Base-by-base conservation (phyloP, 805 yeast species). In the Metschnikowia bowlesiae region DNA sequence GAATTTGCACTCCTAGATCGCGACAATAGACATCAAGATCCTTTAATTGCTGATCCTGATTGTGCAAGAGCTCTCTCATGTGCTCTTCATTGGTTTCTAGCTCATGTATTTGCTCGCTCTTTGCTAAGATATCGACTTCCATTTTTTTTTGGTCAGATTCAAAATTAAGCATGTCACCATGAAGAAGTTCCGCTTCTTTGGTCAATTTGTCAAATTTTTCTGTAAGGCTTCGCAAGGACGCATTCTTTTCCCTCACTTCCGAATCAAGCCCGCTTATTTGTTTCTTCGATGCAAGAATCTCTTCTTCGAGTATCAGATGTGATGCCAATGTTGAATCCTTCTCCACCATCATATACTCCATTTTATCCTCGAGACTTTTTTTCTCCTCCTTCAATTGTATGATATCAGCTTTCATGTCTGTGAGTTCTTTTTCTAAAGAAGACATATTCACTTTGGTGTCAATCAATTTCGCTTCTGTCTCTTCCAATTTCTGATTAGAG, bases 161-260 rank as follows among this genome's bases (percentile, higher is more conserved):
- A 35, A 55, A 45, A n/a, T 49, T 45, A 8, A 53, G 55, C 50
- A 60, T 56, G 34, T 56, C 60, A 32, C 42, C 48, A 32, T 51
- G 52, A 28, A 62, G 51, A 4, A 41, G 49, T 14, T 51, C 49
- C 9, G 58, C 55, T 37, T 61, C 62, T 28, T 52, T 50, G 43
- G 55, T 45, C 46, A 55, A 39, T 5, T 48, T 52, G 28, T 39
- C 44, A 32, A 55, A 51, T 18, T 53, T 59, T 14, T 52, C 44
- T 38, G 59, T 58, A 6, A 64, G 53, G 32, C 60, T 62, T n/a
- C 46, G 53, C 33, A 56, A 54, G n/a, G 58, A 55, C 2, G 53
- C 54, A 22, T 59, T 64, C 39, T 61, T 62, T 32, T 63, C 66
- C 31, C 51, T 51, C 10, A 58, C 22, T 31, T 56, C 48, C 13